phyloP scores from a whole-genome alignment of 331 rosid genomes.

The Quercus phellos region DNA sequence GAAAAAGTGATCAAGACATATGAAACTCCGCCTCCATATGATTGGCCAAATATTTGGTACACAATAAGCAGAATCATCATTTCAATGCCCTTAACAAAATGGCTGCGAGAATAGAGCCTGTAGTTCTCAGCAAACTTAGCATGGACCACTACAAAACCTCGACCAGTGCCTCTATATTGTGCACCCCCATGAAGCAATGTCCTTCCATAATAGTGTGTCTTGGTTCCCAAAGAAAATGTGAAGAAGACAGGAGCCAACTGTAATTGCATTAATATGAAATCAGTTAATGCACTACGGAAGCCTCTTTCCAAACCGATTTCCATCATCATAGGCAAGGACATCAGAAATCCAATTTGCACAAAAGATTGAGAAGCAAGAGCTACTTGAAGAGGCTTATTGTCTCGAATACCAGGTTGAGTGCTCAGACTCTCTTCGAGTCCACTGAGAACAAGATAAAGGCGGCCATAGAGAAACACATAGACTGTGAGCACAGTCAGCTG shows the following conservation, averaged over 20 bases:
- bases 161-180: slow-evolving; percentile 86
- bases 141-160: slow-evolving; percentile 91
- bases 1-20: slow-evolving; percentile 71
- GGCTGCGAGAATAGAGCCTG: slow-evolving; percentile 90
- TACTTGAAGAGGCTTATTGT: slow-evolving; percentile 82
- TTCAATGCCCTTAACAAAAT: slow-evolving; percentile 92
- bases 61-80: slow-evolving; percentile 82
- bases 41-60: slow-evolving; percentile 75
- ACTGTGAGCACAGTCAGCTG: slow-evolving; percentile 90
- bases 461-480: slow-evolving; percentile 85
- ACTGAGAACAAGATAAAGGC: slow-evolving; percentile 86
- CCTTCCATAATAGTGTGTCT: slow-evolving; percentile 92
- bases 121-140: slow-evolving; percentile 94
- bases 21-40: slow-evolving; percentile 53
- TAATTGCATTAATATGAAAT: slow-evolving; percentile 80
- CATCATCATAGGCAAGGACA: slow-evolving; percentile 98
- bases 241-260: slow-evolving; percentile 90
- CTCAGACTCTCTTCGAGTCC: slow-evolving; percentile 72
- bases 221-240: slow-evolving; percentile 95
- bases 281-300: slow-evolving; percentile 75
- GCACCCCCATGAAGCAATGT: slow-evolving; percentile 99
- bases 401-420: slow-evolving; percentile 44
- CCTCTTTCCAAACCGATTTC: slow-evolving; percentile 95
- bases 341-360: slow-evolving; percentile 83
- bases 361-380: slow-evolving; percentile 94